Percentiles rank a stretch among this genome's conserved stretches.
Conservation (phyloP, 805 yeast genomes). For the Metschnikowia arizonensis region DNA sequence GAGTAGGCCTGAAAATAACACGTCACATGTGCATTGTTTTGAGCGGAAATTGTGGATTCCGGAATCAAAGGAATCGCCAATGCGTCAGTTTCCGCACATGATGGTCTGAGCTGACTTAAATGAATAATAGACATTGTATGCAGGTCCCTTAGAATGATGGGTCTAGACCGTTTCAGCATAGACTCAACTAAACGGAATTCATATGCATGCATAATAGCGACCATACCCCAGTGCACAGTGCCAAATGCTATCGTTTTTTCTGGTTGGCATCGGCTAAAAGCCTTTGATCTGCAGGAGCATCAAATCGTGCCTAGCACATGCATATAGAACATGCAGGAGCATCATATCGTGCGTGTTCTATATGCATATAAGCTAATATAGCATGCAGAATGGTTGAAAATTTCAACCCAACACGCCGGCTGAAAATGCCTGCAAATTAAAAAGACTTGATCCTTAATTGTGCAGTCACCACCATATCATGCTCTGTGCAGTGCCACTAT, state of each 20-base stretch:
- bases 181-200: background rate
- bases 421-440: no score
- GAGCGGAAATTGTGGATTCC: background rate
- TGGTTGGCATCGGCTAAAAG: background rate
- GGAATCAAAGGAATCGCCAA: background rate
- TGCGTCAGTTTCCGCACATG: background rate
- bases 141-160: background rate
- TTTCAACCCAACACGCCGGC: no score
- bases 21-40: no score
- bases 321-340: no score
- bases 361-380: no score
- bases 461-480: no score
- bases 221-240: background rate
- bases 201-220: background rate
- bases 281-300: background rate
- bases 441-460: no score
- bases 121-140: background rate
- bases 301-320: background rate
- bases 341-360: no score
- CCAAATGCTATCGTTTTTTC: background rate
- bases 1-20: no score
- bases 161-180: conserved; percentile 3
- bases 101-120: background rate
- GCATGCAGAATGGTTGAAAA: no score
- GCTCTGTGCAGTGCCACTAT: no score